Evolutionary conservation across 2,329 filamentous ascomycete species (phyloP).

Genomic region (Fusarium foetens): DNA sequence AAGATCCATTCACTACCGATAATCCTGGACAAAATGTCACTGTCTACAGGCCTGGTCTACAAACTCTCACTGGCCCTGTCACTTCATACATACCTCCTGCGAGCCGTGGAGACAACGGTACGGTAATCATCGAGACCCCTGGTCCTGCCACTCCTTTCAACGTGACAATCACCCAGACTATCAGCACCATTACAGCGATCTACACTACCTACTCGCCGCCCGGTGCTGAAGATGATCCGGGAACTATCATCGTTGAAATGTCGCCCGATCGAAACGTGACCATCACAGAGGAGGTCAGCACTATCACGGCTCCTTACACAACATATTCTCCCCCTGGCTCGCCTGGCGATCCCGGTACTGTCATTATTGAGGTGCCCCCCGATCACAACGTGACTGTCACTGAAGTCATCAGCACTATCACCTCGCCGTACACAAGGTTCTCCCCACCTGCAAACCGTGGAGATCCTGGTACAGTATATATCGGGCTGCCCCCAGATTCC

Average conservation of each 20-base stretch:
- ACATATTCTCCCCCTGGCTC: slow-evolving; percentile 12
- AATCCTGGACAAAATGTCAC: slow-evolving; percentile 17
- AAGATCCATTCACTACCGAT: neutral
- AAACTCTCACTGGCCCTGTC: slow-evolving; percentile 22
- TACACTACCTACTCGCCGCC: slow-evolving; percentile 27
- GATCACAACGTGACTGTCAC: slow-evolving; percentile 24
- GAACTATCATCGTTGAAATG: slow-evolving; percentile 22
- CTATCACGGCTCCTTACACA: slow-evolving; percentile 15
- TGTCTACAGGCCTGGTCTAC: slow-evolving; percentile 16
- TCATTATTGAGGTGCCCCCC: slow-evolving; percentile 17
- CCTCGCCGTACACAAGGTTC: slow-evolving; percentile 14
- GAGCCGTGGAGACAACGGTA: slow-evolving; percentile 14
- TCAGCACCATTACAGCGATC: slow-evolving; percentile 23
- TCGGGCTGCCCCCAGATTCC: slow-evolving; percentile 10
- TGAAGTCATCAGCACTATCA: slow-evolving; percentile 8
- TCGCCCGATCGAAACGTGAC: slow-evolving; percentile 26
- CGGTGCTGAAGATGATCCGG: slow-evolving; percentile 15
- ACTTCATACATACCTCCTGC: slow-evolving; percentile 23
- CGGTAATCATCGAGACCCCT: slow-evolving; percentile 28
- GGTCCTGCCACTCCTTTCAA: slow-evolving; percentile 12
- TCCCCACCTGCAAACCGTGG: slow-evolving; percentile 2
- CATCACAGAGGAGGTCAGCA: slow-evolving; percentile 10
- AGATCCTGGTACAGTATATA: slow-evolving; percentile 21
- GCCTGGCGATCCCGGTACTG: slow-evolving; percentile 19
- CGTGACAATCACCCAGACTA: slow-evolving; percentile 21